Evolutionary conservation across 1,139 yeast genomes (phyloP).

Genomic region (Blastobotrys buckinghamii): DNA sequence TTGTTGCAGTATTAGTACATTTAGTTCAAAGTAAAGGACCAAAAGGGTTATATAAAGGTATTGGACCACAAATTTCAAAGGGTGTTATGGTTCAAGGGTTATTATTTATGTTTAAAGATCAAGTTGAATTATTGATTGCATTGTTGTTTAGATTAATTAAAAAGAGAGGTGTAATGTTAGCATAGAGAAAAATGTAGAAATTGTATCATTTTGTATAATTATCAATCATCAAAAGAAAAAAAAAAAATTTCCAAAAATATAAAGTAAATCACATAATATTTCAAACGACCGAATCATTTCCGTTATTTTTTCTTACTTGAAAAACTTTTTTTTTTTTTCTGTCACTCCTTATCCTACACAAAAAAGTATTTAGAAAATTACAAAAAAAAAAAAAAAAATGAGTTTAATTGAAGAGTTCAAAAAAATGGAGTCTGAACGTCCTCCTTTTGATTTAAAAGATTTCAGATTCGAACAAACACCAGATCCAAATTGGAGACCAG

Average conservation of each 20-base stretch:
- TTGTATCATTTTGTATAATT: too few relatives aligned
- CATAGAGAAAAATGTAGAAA: too few relatives aligned
- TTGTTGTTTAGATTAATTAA: constrained; percentile 27
- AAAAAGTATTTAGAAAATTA: too few relatives aligned
- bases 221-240: too few relatives aligned
- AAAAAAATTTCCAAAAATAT: too few relatives aligned
- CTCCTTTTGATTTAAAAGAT: constrained; percentile 22
- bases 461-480: constrained; percentile 24
- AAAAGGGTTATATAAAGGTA: constrained; percentile 64
- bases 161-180: constrained; percentile 8
- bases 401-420: constrained; percentile 10
- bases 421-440: constrained; percentile 16
- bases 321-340: too few relatives aligned
- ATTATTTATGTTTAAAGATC: constrained; percentile 78
- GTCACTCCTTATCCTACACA: too few relatives aligned
- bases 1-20: constrained; percentile 49
- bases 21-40: constrained; percentile 48
- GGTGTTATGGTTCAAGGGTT: constrained; percentile 85
- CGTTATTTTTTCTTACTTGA: too few relatives aligned
- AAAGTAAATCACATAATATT: too few relatives aligned
- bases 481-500: constrained; percentile 42
- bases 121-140: constrained; percentile 35
- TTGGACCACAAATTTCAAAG: constrained; percentile 74
- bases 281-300: too few relatives aligned
- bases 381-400: too few relatives aligned